Base-by-base conservation (phyloP, 2,329 filamentous ascomycete species). In the Alternaria burnsii region DNA sequence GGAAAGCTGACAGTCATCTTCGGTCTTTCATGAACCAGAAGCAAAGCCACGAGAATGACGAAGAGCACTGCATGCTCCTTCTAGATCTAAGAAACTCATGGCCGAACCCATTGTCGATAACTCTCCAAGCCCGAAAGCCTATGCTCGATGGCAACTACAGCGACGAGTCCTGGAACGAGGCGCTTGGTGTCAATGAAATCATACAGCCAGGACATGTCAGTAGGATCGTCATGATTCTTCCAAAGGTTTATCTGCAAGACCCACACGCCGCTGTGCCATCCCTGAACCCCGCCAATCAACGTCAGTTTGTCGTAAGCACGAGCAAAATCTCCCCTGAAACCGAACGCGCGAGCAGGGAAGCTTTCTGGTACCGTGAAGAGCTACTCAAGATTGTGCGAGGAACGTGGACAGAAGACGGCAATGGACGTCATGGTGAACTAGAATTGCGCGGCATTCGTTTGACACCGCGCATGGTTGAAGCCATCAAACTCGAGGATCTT, bases 231-330 rank as follows among this genome's bases (percentile, higher is more conserved):
- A 82, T 97, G 11, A 89, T 93, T 0, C 82, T 97, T 3, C 90
- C 87, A 55, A 88, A 91, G 36, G 84, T 96, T 40, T 91, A 91
- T 73, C 78, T 97, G 20, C 84, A 89, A n/a, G 87, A 95, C 63
- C 89, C 92, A 3, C 88, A 93, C 72, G 89, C 89, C 2, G 84
- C 90, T 1, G 91, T 97, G 40, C 94, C 93, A 1, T 89, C 88
- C 1, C 83, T 97, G 10, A 93, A 94, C 67, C 90, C 91, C 0
- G 88, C 90, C 0, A 88, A 90, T n/a, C 90, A 93, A 73, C 87
- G 93, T n/a, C 94, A 97, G 73, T 97, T 97, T 71, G 92, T 97
- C 30, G 92, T 97, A 43, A 95, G 91, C 77, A 87, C 89, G 16
- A 89, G 88, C 73, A 91, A 91, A 70, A 87, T 94, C 57, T 89